Evolutionary conservation across 257 asterid species (phyloP).

Genomic region (Gentiana macrophylla): DNA sequence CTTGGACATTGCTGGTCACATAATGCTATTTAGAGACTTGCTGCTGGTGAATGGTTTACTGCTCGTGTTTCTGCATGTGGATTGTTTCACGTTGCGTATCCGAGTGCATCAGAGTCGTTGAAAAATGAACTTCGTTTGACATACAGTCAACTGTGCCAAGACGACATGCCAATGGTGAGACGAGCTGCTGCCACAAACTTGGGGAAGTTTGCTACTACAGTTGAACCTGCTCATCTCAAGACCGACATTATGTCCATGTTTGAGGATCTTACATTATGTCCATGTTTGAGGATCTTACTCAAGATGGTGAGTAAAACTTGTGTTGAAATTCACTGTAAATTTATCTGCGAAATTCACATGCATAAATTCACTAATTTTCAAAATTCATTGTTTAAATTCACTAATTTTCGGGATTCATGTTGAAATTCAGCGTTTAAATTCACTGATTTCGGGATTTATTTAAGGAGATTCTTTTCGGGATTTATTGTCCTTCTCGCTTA

Average conservation of each 20-base stretch:
- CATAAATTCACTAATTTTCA: too few relatives aligned
- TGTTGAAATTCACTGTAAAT: too few relatives aligned
- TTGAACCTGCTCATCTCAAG: constrained; percentile 38
- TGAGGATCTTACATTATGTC: constrained; percentile 48
- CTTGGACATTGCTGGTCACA: constrained; percentile 6
- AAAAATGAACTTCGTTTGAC: constrained; percentile 75
- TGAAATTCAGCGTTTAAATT: too few relatives aligned
- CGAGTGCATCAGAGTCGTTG: constrained; percentile 65
- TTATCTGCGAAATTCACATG: too few relatives aligned
- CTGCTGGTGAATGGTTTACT: constrained; percentile 98
- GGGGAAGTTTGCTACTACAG: constrained; percentile 42
- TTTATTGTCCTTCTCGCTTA: too few relatives aligned
- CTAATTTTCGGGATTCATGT: too few relatives aligned
- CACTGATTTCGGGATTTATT: too few relatives aligned
- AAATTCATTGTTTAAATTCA: too few relatives aligned
- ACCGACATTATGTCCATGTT: constrained; percentile 40
- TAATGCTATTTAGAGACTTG: constrained; percentile 50
- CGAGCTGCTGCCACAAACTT: constrained; percentile 79
- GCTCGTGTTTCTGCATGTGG: constrained; percentile 98
- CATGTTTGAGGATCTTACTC: constrained; percentile 42
- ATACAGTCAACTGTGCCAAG: constrained; percentile 80
- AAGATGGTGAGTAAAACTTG: constrained; percentile 35
- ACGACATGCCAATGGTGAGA: constrained; percentile 96
- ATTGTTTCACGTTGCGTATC: constrained; percentile 77
- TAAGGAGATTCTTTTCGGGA: too few relatives aligned